Conservation (phyloP, 495 filamentous ascomycete species). For the Astrothelium macrocarpum region DNA sequence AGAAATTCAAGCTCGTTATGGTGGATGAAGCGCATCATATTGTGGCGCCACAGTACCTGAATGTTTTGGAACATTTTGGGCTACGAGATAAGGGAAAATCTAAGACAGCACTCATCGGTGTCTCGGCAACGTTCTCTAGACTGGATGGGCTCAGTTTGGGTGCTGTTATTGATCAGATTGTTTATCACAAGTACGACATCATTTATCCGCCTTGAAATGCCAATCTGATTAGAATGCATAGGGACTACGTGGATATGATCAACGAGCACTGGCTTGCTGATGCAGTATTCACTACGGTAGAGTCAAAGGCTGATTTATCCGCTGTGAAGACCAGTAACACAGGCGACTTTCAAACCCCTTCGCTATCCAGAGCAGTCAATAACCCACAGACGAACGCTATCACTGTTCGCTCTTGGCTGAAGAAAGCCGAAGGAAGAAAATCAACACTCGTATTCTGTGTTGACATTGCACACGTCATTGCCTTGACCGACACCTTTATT, state of each 20-base stretch:
- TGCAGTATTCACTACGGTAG: slow-evolving; percentile 87
- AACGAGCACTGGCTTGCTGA: slow-evolving; percentile 73
- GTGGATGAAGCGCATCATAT: slow-evolving; percentile 99
- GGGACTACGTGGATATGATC: slow-evolving; percentile 94
- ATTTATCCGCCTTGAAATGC: neutral
- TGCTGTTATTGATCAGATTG: slow-evolving; percentile 85
- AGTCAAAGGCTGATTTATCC: slow-evolving; percentile 66
- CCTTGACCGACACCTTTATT: slow-evolving; percentile 66
- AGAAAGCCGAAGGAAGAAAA: slow-evolving; percentile 58
- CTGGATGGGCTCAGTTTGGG: slow-evolving; percentile 83
- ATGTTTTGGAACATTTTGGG: slow-evolving; percentile 62
- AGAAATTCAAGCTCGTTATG: slow-evolving; percentile 75
- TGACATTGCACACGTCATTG: slow-evolving; percentile 67
- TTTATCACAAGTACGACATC: slow-evolving; percentile 66
- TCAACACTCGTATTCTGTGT: slow-evolving; percentile 93
- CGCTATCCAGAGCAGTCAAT: slow-evolving; percentile 73
- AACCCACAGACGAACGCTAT: slow-evolving; percentile 67
- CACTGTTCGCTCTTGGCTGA: slow-evolving; percentile 73
- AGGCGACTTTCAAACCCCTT: slow-evolving; percentile 68
- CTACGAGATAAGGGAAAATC: slow-evolving; percentile 45
- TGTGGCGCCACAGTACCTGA: slow-evolving; percentile 69
- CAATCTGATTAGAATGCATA: slow-evolving; percentile 18
- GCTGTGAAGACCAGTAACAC: slow-evolving; percentile 51
- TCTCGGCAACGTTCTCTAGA: slow-evolving; percentile 86
- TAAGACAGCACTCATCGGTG: slow-evolving; percentile 63